Evolutionary conservation across 306 rosid genomes (phyloP), one percentile per base, ranked within the genome.

Genomic region (Ceratonia siliqua): DNA sequence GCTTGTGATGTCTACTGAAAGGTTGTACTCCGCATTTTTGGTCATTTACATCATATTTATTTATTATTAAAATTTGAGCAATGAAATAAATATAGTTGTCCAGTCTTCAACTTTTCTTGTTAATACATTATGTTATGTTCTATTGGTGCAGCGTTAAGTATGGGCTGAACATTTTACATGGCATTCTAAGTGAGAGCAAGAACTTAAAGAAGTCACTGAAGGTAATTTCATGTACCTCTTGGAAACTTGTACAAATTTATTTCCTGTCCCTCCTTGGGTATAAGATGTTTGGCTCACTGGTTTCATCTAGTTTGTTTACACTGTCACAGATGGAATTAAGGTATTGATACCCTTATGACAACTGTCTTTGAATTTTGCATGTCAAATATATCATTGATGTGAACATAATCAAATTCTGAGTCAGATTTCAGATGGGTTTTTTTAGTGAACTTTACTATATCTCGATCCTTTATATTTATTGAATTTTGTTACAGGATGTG

Each of bases 111-210:
- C 65, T 22, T 57, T 38, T n/a, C 14, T 25, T 28, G 52, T 65
- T 89, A 48, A 87, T 75, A 22, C 42, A 33, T 36, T 64, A 48
- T 50, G 48, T 43, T 52, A 20, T 78, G 14, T 67, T 79, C 62
- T 78, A 21, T 62, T 27, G 69, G 73, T 88, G 63, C 93, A 94
- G 99, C 78, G 81, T 94, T 65, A 79, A 45, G 49, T 82, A 88
- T 72, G 99, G 99, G 56, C 80, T 92, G 74, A 73, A 77, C 81
- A 88, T 91, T 82, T 84, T 92, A 58, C 95, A 92, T 30, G 91
- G 92, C 45, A 70, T 87, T 81, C 96, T 86, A 72, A 87, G 82
- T 50, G 97, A 92, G 73, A 94, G 63, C 85, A 94, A 88, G 80
- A 90, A 77, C 73, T 7, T 64, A 42, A 94, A 92, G 86, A 94